Evolutionary conservation across 148 eudicot species (phyloP).

Genomic region (Amaranthus palmeri): DNA sequence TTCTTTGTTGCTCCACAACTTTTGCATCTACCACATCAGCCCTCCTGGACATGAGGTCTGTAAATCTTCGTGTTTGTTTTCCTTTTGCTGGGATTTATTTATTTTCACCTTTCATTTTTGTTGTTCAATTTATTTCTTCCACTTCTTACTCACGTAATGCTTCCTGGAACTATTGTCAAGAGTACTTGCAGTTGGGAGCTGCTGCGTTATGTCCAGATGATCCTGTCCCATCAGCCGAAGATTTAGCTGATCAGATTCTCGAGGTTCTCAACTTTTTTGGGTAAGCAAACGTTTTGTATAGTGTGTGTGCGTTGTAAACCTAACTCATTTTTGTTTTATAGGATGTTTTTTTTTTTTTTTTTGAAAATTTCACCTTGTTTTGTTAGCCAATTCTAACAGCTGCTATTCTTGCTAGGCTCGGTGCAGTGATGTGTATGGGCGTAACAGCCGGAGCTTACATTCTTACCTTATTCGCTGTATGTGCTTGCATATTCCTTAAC

Average conservation of each 20-base stretch:
- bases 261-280: constrained; percentile 85
- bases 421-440: constrained; percentile 54
- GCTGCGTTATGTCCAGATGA: constrained; percentile 66
- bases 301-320: neutral
- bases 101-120: neutral
- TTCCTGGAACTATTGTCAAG: constrained; percentile 60
- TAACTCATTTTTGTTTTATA: neutral
- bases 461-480: constrained; percentile 47
- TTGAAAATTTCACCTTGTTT: neutral
- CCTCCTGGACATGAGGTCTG: constrained; percentile 77
- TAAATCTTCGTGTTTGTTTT: constrained; percentile 26
- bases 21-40: constrained; percentile 59
- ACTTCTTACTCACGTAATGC: constrained; percentile 41
- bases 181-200: constrained; percentile 98
- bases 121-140: constrained; percentile 15
- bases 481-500: constrained; percentile 8
- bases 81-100: constrained; percentile 1
- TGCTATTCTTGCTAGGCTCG: constrained; percentile 35
- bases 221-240: constrained; percentile 71
- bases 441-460: constrained; percentile 54
- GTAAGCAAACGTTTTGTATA: constrained; percentile 27
- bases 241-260: constrained; percentile 82
- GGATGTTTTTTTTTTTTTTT: neutral
- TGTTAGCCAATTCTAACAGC: constrained; percentile 14
- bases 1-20: constrained; percentile 62